Evolutionary conservation across 352 stramenopile species (phyloP).

Genomic region (Phytophthora multivora): DNA sequence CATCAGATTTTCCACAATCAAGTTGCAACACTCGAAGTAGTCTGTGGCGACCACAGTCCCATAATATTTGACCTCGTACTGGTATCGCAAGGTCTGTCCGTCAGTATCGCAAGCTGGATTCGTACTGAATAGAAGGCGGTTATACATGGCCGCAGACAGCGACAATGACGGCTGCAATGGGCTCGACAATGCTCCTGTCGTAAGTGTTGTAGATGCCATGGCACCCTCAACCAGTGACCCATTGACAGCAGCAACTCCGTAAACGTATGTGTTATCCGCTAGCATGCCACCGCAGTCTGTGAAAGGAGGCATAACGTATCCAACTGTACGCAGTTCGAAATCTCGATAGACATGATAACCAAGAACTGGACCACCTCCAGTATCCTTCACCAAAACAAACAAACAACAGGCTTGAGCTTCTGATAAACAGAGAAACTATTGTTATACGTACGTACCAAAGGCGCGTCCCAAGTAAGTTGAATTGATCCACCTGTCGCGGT

Average conservation of each 20-base stretch:
- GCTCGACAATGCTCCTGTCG: constrained; percentile 31
- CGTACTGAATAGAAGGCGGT: constrained; percentile 47
- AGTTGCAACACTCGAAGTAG: constrained; percentile 51
- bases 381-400: constrained; percentile 27
- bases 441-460: constrained; percentile 45
- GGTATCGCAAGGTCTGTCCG: constrained; percentile 38
- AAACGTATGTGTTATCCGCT: constrained; percentile 46
- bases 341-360: constrained; percentile 71
- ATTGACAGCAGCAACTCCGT: constrained; percentile 53
- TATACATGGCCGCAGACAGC: constrained; percentile 18
- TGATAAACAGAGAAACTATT: no score
- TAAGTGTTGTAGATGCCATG: constrained; percentile 35
- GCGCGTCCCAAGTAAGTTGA: constrained; percentile 44
- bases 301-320: constrained; percentile 42
- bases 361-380: constrained; percentile 38
- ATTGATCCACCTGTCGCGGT: constrained; percentile 49
- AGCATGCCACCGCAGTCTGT: constrained; percentile 48
- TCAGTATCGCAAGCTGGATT: constrained; percentile 44
- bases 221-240: constrained; percentile 37
- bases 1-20: constrained; percentile 36
- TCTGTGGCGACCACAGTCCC: constrained; percentile 14
- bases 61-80: constrained; percentile 35
- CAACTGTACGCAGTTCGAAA: constrained; percentile 41
- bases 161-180: constrained; percentile 34
- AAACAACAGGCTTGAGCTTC: no score